phyloP scores from a whole-genome alignment of 495 filamentous ascomycete species.

The Penicillium dipodomyicola region DNA sequence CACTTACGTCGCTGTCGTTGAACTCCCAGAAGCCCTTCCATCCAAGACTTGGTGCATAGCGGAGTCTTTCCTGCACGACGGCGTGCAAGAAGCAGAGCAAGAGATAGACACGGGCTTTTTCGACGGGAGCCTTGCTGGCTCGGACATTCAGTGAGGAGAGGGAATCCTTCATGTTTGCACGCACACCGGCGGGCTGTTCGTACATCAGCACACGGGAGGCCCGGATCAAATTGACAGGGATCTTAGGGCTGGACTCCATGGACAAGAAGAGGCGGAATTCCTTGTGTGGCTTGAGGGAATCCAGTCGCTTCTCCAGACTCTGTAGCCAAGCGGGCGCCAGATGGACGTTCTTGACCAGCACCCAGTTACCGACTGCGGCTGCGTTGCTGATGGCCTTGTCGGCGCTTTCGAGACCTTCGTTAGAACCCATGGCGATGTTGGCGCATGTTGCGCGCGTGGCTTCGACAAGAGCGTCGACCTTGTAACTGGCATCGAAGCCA shows the following conservation, averaged over 20 bases:
- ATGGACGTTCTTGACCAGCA: slow-evolving; percentile 98
- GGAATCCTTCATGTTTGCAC: slow-evolving; percentile 98
- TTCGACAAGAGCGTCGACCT: slow-evolving; percentile 93
- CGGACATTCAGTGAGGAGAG: slow-evolving; percentile 77
- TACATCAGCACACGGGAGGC: slow-evolving; percentile 95
- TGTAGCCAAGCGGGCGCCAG: slow-evolving; percentile 94
- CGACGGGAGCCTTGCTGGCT: slow-evolving; percentile 77
- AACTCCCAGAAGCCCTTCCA: slow-evolving; percentile 99
- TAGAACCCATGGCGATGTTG: slow-evolving; percentile 98
- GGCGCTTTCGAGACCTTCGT: slow-evolving; percentile 84
- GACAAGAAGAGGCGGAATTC: slow-evolving; percentile 96
- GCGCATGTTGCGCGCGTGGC: slow-evolving; percentile 76
- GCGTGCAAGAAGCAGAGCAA: slow-evolving; percentile 93
- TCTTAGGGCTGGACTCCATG: slow-evolving; percentile 96
- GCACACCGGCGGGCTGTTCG: slow-evolving; percentile 93
- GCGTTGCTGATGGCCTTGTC: slow-evolving; percentile 95
- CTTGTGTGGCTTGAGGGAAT: slow-evolving; percentile 88
- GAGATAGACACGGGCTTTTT: slow-evolving; percentile 87
- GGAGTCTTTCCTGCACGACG: slow-evolving; percentile 90
- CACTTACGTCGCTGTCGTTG: slow-evolving; percentile 95
- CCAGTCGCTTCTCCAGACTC: slow-evolving; percentile 92
- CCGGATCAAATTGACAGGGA: slow-evolving; percentile 91
- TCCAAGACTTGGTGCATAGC: slow-evolving; percentile 90
- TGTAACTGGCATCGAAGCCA: slow-evolving; percentile 98
- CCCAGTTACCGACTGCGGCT: slow-evolving; percentile 90